Conservation (phyloP, 1,139 yeast species). For the Lodderomyces pseudojiufengensis region DNA sequence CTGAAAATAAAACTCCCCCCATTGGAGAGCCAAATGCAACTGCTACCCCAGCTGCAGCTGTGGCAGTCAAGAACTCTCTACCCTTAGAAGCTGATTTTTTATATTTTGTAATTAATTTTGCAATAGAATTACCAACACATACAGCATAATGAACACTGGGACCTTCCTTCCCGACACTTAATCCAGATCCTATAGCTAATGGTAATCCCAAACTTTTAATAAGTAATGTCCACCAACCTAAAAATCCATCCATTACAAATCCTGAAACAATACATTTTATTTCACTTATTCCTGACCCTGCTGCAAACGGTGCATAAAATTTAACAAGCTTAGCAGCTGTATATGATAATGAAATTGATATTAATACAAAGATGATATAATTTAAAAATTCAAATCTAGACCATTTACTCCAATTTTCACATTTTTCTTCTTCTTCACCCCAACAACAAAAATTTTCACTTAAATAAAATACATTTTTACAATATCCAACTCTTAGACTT, state of each 20-base stretch:
- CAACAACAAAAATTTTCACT: slow-evolving; percentile 81
- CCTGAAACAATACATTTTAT: slow-evolving; percentile 95
- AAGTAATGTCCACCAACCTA: slow-evolving; percentile 67
- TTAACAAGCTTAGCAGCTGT: slow-evolving; percentile 68
- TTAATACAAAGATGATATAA: slow-evolving; percentile 55
- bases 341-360: slow-evolving; percentile 61
- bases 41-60: slow-evolving; percentile 69
- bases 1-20: slow-evolving; percentile 66
- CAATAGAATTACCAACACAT: slow-evolving; percentile 69
- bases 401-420: slow-evolving; percentile 59
- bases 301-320: slow-evolving; percentile 80
- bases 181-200: slow-evolving; percentile 76
- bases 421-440: slow-evolving; percentile 47
- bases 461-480: slow-evolving; percentile 65
- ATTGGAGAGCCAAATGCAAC: slow-evolving; percentile 74
- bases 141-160: slow-evolving; percentile 86
- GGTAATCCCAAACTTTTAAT: slow-evolving; percentile 84
- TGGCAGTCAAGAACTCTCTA: slow-evolving; percentile 56
- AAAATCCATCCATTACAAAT: slow-evolving; percentile 73
- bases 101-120: slow-evolving; percentile 48
- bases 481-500: slow-evolving; percentile 73
- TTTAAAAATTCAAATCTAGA: slow-evolving; percentile 40
- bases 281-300: slow-evolving; percentile 96
- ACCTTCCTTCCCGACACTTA: slow-evolving; percentile 81
- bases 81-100: slow-evolving; percentile 46